These are phyloP conservation scores for Pythium aphanidermatum DNA, from an alignment of 352 stramenopile species.

Conservation along the genomic window DNA sequence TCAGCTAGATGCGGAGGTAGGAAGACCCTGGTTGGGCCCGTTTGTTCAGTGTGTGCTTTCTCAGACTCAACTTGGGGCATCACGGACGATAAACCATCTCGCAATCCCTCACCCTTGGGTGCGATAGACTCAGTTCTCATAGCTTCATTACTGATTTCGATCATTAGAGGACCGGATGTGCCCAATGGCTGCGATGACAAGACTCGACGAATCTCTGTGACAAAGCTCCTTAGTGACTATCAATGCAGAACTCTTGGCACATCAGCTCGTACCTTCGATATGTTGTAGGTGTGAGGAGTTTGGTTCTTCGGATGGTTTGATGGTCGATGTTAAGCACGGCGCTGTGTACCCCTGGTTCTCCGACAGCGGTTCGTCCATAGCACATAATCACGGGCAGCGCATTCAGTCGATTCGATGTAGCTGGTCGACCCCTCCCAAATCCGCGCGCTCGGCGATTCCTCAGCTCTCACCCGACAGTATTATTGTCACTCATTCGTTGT, in stretches of 20 bases:
- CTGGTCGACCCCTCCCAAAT: not conserved
- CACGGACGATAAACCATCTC: not conserved
- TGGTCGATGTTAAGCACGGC: not conserved
- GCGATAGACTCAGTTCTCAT: too few species aligned
- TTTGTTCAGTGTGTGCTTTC: too few species aligned
- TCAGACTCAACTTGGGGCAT: not conserved
- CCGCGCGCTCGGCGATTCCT: too few species aligned
- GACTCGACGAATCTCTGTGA: not conserved
- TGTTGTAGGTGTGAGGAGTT: slow-evolving; percentile 7
- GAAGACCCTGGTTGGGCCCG: slow-evolving; percentile 5
- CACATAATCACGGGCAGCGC: slow-evolving; percentile 12
- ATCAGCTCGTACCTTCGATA: slow-evolving; percentile 2
- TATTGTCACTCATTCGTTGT: too few species aligned
- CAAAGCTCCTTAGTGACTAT: too few species aligned
- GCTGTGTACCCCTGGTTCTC: not conserved
- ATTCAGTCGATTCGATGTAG: not conserved
- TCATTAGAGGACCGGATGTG: too few species aligned
- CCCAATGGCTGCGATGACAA: too few species aligned
- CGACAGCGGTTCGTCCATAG: slow-evolving; percentile 5
- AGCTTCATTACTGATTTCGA: too few species aligned
- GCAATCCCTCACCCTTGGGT: too few species aligned
- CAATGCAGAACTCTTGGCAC: too few species aligned
- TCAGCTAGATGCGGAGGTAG: slow-evolving; percentile 1
- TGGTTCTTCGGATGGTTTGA: not conserved
- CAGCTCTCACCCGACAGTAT: too few species aligned